Base-by-base conservation (phyloP, 108 stramenopile species). In the Aureococcus anophagefferens region DNA sequence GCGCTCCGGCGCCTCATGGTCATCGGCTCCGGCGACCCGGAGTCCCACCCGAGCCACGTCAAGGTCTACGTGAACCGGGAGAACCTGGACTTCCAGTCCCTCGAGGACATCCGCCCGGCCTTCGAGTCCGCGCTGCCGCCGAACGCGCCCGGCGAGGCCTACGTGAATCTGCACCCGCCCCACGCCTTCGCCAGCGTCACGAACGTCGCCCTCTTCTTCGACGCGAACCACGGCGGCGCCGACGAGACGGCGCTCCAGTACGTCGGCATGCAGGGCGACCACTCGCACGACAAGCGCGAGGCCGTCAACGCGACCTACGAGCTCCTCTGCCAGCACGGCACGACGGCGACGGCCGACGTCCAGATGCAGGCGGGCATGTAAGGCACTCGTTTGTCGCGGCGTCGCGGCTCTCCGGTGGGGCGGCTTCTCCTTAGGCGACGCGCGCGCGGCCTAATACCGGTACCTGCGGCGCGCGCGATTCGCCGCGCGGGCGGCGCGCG, bases 251-350 rank as follows among this genome's bases (percentile, higher is more conserved):
- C 13, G 4, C 5, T 74, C 0, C 73, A 36, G 32, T 74, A 74
- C 64, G 67, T 74, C 46, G 73, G 73, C 14, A 15, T 74, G 28
- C 73, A 74, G 34, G 73, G 73, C 9, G 73, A 74, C 13, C 73
- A 74, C 46, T 66, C 73, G 14, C 73, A 74, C 65, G 65, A 74
- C 34, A 31, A 66, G 13, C 28, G 73, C 29, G 73, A 74, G 33
- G n/a, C 73, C 51, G 51, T 59, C 21, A 11, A 59, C 51, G 51
- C 51, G 21, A 25, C 25, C 21, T 59, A 59, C 51, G 51, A 59
- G 25, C 51, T 33, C 25, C 7, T 59, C 51, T 16, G 51, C 51
- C 51, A 16, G 21, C 51, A 59, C 51, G 17, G 11, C 37, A 11
- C 11, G 7, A 11, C 37, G 7, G 37, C 51, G 51, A 1, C 51